Base-by-base conservation (phyloP, 2,329 filamentous ascomycete genomes). In the Epichloe bromicola region DNA sequence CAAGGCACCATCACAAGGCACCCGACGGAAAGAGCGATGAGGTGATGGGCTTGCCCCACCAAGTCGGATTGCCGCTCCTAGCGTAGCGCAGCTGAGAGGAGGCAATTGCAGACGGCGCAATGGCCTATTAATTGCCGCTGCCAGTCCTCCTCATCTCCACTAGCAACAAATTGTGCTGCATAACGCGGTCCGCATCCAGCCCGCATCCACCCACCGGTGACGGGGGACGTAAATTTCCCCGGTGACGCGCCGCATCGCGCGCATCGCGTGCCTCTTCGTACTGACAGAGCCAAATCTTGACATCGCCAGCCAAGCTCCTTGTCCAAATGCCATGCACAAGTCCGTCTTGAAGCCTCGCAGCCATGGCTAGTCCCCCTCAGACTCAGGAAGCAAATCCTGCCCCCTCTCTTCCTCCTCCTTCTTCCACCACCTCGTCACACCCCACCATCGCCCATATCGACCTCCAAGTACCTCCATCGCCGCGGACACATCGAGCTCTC, bases 401-500 rank as follows among this genome's bases (percentile, higher is more conserved):
- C 8, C 15, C 30, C 19, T 37, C 11, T 20, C 40, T 42, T 42
- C 40, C 17, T 20, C 40, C 51, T 30, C 34, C 49, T 40, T 48
- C 46, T 33, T 34, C 49, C 7, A 46, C 39, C n/a, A n/a, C 42
- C n/a, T 39, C 46, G 20, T 40, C 40, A 11, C 33, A 47, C 34
- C 20, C 50, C 53, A 30, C 48, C 49, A 23, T 47, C 36, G 34
- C 14, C 52, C 63, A 66, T 38, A 67, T 72, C 39, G 70, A 78
- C 55, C 68, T 77, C 50, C 72, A 77, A 59, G 65, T 74, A 46
- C 75, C 80, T 54, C 74, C 79, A 23, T 82, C 81, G 30, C 81
- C 82, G 42, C 76, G 80, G 55, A 80, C 80, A 26, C 79, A 82
- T 63, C 79, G 85, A 60, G 76, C 79, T 45, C 73, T 89, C 54